Base-by-base conservation (phyloP, 768 basidiomycete species). In the Mrakia frigida region DNA sequence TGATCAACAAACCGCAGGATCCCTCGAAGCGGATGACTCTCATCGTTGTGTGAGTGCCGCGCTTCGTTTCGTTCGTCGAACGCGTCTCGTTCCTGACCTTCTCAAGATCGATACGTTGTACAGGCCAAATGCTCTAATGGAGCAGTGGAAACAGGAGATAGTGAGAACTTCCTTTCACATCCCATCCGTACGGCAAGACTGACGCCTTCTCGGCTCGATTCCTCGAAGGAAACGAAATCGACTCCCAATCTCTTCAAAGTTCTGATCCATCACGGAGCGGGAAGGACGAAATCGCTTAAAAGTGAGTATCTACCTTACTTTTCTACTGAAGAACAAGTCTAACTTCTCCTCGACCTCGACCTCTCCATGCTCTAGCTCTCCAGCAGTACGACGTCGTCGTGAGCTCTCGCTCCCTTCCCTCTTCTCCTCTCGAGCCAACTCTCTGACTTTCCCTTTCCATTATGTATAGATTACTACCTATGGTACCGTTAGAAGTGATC, bases 111-210 rank as follows among this genome's bases (percentile, higher is more conserved):
- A 11, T 41, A n/a, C n/a, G 5, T 39, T 28, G n/a, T 35, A n/a
- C 56, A 61, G 69, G 31, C 75, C 70, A 10, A 82, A 89, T 18
- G 89, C 90, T 0, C 83, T 92, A 6, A 84, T 92, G 16, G 86
- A 88, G 72, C 91, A 92, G 80, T 85, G 82, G 82, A 89, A 89
- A 81, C 88, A 89, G 25, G 91, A 92, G 83, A 86, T 93, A 0
- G 87, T 89, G 81, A 87, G 88, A n/a, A n/a, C 18, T 33, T 39
- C 6, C 37, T 2, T 59, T 2, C 25, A 1, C 56, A 2, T 28
- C 13, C 6, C 50, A 65, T 65, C 14, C 21, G 33, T 21, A 10
- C 14, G 0, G n/a, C 7, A 33, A 28, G 14, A 41, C 63, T 65
- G 63, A 65, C 63, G 1, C 35, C 10, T 0, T 35, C 35, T 23